phyloP scores from a whole-genome alignment of 495 filamentous ascomycete species.

The Talaromyces nanjingensis region DNA sequence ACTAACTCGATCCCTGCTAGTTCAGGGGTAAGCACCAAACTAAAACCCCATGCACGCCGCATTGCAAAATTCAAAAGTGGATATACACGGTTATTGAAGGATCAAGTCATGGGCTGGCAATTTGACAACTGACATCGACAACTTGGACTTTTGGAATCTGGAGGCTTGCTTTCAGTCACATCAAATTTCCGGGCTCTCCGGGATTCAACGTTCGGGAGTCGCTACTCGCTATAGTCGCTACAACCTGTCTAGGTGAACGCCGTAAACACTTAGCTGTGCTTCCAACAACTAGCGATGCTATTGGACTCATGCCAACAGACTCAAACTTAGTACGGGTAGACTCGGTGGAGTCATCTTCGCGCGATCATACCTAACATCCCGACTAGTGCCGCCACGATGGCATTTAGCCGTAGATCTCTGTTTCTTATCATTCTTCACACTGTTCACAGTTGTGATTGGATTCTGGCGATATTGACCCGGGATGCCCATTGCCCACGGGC shows the following conservation, averaged over 20 bases:
- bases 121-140: neutral
- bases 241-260: neutral
- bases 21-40: neutral
- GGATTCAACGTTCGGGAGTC: neutral
- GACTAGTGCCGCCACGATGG: neutral
- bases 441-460: neutral
- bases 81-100: conserved; percentile 1
- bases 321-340: neutral
- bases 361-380: conserved; percentile 8
- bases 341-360: neutral
- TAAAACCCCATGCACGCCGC: neutral
- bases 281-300: neutral
- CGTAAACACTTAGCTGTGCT: neutral
- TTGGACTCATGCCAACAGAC: neutral
- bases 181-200: neutral
- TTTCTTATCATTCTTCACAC: neutral
- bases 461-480: neutral
- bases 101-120: neutral
- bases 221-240: neutral
- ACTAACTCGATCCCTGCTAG: neutral
- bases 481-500: neutral
- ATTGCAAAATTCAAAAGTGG: neutral
- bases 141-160: neutral
- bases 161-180: neutral
- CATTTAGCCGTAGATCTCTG: conserved; percentile 1